Conservation (phyloP, 257 asterid genomes). For the Primulina tabacum region DNA sequence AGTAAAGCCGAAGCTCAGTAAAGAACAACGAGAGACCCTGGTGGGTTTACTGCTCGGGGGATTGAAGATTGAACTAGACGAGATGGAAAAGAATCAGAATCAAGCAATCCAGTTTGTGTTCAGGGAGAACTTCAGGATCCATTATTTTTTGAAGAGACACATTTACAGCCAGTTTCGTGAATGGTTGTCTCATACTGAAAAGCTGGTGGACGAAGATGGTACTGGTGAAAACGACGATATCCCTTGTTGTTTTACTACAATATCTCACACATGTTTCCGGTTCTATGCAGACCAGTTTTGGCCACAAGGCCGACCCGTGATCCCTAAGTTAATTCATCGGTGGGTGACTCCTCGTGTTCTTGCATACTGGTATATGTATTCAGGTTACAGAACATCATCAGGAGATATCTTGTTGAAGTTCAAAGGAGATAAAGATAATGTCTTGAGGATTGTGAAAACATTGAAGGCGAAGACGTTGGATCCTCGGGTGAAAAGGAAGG, state of each 20-base stretch:
- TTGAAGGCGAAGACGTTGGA: slow-evolving; percentile 52
- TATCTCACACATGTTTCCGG: slow-evolving; percentile 58
- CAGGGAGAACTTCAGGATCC: slow-evolving; percentile 48
- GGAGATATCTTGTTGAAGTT: slow-evolving; percentile 82
- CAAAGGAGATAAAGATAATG: slow-evolving; percentile 59
- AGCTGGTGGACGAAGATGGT: slow-evolving; percentile 27
- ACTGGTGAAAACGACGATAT: slow-evolving; percentile 27
- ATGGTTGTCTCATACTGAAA: slow-evolving; percentile 50
- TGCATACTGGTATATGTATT: slow-evolving; percentile 95
- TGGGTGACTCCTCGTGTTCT: slow-evolving; percentile 90
- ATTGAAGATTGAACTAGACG: slow-evolving; percentile 43
- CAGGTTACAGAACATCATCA: slow-evolving; percentile 68
- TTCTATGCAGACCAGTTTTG: slow-evolving; percentile 79
- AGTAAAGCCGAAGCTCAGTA: slow-evolving; percentile 53
- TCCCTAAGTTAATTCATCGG: slow-evolving; percentile 80
- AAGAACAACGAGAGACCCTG: slow-evolving; percentile 76
- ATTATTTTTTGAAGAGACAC: slow-evolving; percentile 51
- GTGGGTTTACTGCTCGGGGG: slow-evolving; percentile 82
- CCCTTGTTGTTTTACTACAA: slow-evolving; percentile 50
- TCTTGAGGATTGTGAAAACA: slow-evolving; percentile 42
- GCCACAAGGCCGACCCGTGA: slow-evolving; percentile 49
- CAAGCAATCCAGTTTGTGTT: slow-evolving; percentile 50
- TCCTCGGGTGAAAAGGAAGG: slow-evolving; percentile 58
- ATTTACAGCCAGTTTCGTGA: slow-evolving; percentile 64
- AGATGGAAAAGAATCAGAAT: slow-evolving; percentile 40